Percentiles rank a stretch among this genome's conserved stretches.
Evolutionary conservation across 352 stramenopile species (phyloP).

Genomic region (Globisporangium radiosum): DNA sequence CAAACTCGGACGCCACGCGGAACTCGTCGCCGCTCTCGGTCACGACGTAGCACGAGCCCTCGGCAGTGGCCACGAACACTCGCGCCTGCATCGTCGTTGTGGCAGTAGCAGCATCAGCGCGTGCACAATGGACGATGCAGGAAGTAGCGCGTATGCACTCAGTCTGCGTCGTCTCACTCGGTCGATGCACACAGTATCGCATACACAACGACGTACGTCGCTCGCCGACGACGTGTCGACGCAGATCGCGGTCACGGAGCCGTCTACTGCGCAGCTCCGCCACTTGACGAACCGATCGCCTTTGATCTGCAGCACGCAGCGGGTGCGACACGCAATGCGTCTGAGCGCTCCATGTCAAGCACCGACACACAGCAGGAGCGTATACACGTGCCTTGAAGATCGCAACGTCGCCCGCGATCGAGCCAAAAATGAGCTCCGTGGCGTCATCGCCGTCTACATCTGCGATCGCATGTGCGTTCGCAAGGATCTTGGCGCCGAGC

Average conservation of each 20-base stretch:
- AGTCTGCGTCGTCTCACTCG: background rate
- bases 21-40: constrained; percentile 48
- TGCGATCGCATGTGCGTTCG: constrained; percentile 56
- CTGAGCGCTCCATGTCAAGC: background rate
- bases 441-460: constrained; percentile 63
- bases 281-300: constrained; percentile 43
- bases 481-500: constrained; percentile 60
- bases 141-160: too few relatives aligned
- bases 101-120: background rate
- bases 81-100: constrained; percentile 23
- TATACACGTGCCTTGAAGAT: constrained; percentile 53
- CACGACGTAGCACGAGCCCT: constrained; percentile 57
- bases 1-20: constrained; percentile 54
- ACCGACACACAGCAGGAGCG: background rate
- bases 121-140: too few relatives aligned
- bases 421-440: constrained; percentile 63
- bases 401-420: constrained; percentile 46
- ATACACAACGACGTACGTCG: constrained; percentile 22
- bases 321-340: background rate
- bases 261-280: constrained; percentile 51
- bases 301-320: constrained; percentile 27
- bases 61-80: constrained; percentile 69
- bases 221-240: constrained; percentile 30
- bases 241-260: constrained; percentile 67
- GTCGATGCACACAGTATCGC: background rate